Evolutionary conservation across 306 rosid species (phyloP), one percentile per base, ranked within the genome.

Genomic region (Calophaca sinica): DNA sequence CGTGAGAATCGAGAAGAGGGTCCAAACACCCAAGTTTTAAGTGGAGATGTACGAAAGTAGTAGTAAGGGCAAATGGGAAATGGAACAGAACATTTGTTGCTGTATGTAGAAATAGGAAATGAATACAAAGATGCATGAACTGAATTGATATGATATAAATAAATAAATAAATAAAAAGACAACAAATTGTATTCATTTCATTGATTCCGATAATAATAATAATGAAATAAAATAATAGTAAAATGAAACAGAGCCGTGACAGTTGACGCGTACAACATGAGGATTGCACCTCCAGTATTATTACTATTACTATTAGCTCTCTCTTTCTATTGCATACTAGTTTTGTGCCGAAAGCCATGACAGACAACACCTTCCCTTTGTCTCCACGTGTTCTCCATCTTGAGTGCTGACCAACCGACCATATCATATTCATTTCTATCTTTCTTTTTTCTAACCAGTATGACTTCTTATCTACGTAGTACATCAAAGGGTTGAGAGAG

Each of bases 321-420:
- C 26, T 20, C 26, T 20, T 20, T 20, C 26, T 20, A 20, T 20
- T 20, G 26, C 26, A 20, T 20, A 20, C 26, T 20, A 20, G 4
- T 33, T 33, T 33, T 33, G 36, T 33, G 76, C 84, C 77, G 73
- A 77, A 70, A 73, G 62, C 4, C 41, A 20, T 60, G 83, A 73
- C 15, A 55, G 71, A 72, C 66, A 44, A 62, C 8, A 13, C 64
- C 74, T 74, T 81, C 76, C 35, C 6, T 13, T 26, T 49, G 12
- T 67, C 41, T 82, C 87, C 89, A 84, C 85, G 84, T 87, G 86
- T 78, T 68, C 69, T 61, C 67, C 75, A 77, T 77, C 73, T 35
- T 52, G 12, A 4, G 39, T 62, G 55, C 75, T 72, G 75, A 75
- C 81, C 81, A 77, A 74, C 88, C 88, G 78, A 79, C 88, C 85